Conservation (phyloP, 73 alveolate genomes). For the Paramecium sexaurelia region DNA sequence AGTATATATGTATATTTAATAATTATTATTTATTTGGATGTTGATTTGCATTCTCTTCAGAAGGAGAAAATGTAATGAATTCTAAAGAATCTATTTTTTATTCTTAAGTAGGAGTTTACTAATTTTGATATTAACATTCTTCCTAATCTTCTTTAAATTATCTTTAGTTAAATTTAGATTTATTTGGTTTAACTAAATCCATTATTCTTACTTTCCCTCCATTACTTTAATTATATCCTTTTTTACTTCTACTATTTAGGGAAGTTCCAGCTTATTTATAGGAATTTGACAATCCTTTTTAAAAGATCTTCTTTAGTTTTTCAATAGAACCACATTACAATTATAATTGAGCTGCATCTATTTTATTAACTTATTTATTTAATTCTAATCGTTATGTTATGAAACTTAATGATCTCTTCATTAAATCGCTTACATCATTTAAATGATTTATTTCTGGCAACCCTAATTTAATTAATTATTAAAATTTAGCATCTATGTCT, state of each 20-base stretch:
- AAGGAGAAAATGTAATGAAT: background rate
- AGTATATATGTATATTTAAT: background rate
- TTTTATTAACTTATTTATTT: background rate
- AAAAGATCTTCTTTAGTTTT: background rate
- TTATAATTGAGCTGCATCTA: background rate
- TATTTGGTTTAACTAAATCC: background rate
- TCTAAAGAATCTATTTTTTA: background rate
- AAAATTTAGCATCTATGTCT: slow-evolving; percentile 8
- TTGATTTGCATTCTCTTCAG: background rate
- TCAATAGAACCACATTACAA: background rate
- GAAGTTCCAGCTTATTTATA: slow-evolving; percentile 34
- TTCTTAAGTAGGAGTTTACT: background rate
- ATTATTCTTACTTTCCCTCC: background rate
- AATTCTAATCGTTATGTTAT: background rate
- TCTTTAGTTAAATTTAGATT: slow-evolving; percentile 1
- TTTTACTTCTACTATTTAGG: background rate
- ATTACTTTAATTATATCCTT: background rate
- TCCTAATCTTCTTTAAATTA: background rate
- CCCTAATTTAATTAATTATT: background rate
- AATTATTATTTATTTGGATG: background rate
- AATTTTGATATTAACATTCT: background rate
- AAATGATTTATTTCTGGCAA: background rate
- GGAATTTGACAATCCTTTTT: slow-evolving; percentile 53
- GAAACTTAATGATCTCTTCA: background rate
- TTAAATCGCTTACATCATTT: background rate